These are phyloP conservation scores for Cajanus cajan DNA, from an alignment of 306 rosid species.

Conservation along the genomic window DNA sequence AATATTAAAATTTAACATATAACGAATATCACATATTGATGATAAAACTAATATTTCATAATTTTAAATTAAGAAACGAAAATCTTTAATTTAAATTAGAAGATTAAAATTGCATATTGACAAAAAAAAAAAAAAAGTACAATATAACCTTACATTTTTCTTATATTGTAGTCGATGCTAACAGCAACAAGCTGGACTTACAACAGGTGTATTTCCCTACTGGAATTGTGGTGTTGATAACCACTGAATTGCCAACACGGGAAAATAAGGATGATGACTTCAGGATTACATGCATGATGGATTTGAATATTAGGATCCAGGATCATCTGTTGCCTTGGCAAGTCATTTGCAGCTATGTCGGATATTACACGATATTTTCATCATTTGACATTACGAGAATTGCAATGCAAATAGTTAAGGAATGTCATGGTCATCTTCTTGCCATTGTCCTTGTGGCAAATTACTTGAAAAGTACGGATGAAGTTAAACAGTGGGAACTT, in stretches of 20 bases:
- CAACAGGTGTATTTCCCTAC: neutral
- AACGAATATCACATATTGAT: too few relatives aligned
- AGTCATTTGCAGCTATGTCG: neutral
- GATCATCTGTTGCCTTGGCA: constrained; percentile 2
- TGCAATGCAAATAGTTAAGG: neutral
- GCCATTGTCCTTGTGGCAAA: neutral
- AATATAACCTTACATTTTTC: too few relatives aligned
- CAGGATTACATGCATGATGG: neutral
- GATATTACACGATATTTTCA: neutral
- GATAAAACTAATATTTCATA: too few relatives aligned
- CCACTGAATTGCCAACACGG: neutral
- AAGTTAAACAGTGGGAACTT: neutral
- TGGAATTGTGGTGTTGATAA: neutral
- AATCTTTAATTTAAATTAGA: too few relatives aligned
- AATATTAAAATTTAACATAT: too few relatives aligned
- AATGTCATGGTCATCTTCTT: neutral
- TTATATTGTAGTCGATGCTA: neutral
- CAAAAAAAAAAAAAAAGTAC: too few relatives aligned
- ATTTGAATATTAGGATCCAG: neutral
- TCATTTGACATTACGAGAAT: neutral
- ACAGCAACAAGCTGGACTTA: neutral
- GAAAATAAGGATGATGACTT: neutral
- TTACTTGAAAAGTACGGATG: neutral
- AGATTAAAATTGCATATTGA: too few relatives aligned
- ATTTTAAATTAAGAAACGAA: too few relatives aligned